Conservation (phyloP, 148 eudicot species). For the Arctostaphylos glauca region DNA sequence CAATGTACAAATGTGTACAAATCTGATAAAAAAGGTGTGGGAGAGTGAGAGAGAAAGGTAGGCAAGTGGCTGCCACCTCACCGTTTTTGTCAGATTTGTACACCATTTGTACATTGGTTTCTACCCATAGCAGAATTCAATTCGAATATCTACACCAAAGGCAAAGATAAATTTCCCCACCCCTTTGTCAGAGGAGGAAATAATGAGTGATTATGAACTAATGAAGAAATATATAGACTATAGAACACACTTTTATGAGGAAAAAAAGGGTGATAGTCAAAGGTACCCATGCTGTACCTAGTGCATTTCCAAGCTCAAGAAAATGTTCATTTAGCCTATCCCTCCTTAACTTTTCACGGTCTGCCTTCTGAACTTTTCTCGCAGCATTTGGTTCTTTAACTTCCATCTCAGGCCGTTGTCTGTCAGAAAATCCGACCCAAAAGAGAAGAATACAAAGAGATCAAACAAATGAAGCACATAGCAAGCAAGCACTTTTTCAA, state of each 20-base stretch:
- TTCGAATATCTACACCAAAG: not conserved
- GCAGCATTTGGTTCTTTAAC: conserved; percentile 37
- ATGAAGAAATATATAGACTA: not conserved
- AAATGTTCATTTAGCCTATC: conserved; percentile 63
- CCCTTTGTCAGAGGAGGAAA: not conserved
- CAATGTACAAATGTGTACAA: too few species aligned
- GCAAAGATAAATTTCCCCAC: not conserved
- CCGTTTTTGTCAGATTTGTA: too few species aligned
- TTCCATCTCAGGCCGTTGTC: conserved; percentile 46
- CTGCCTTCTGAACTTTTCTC: conserved; percentile 72
- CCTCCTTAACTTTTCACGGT: conserved; percentile 75
- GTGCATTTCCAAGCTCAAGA: conserved; percentile 49
- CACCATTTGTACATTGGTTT: too few species aligned
- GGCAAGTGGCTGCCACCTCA: too few species aligned
- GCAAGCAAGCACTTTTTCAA: not conserved
- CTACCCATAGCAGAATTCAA: too few species aligned
- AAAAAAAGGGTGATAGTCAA: not conserved
- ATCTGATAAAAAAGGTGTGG: too few species aligned
- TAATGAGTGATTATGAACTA: not conserved
- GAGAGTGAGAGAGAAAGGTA: too few species aligned
- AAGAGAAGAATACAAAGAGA: not conserved
- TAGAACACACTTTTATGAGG: not conserved
- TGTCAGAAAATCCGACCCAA: conserved; percentile 13
- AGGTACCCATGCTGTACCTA: conserved; percentile 36
- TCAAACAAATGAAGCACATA: not conserved